Evolutionary conservation across 1,284 basidiomycete genomes (phyloP), one percentile per base, ranked within the genome.

Genomic region (Cryptococcus sp.): DNA sequence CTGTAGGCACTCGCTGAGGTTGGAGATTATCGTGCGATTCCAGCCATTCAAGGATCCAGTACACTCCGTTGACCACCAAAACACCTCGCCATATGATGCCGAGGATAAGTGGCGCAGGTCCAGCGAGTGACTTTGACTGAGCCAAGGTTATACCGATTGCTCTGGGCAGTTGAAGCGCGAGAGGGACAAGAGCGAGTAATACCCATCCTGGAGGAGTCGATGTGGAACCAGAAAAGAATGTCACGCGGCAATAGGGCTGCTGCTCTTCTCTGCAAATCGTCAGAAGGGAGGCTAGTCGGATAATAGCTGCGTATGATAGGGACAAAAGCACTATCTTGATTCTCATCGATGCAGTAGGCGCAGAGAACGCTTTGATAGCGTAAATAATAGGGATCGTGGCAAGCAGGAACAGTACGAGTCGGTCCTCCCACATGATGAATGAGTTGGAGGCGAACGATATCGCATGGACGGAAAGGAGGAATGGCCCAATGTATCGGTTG

Each of bases 231-330:
- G 86, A 81, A 73, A 90, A 94, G 80, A 94, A 97, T 0, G 92
- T 93, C 52, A 92, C 87, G 56, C 83, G 81, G 74, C 94, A 97
- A 57, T 75, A 88, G 0, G 91, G 88, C 47, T 89, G 87, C 76
- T 98, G 95, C 73, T 99, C 96, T 74, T 99, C 96, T 53, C 96
- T 82, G 72, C 95, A 99, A 0, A 94, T 86, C 0, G 92, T 91
- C 69, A 87, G 88, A 54, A 84, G 74, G 0, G 86, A 83, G 72
- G 92, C 87, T 15, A 91, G 70, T 11, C 94, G 85, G 5, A 89
- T 82, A 59, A 87, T 86, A n/a, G 84, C 67, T 0, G 87, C 85
- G 60, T 88, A 87, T 3, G 89, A 70, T 3, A 83, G 66, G 10
- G 86, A 84, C 68, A 91, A 89, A 0, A 84, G 81, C 10, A 93